Evolutionary conservation across 2,329 filamentous ascomycete species (phyloP), one percentile per base, ranked within the genome.

Genomic region (Colletotrichum chlorophyti): DNA sequence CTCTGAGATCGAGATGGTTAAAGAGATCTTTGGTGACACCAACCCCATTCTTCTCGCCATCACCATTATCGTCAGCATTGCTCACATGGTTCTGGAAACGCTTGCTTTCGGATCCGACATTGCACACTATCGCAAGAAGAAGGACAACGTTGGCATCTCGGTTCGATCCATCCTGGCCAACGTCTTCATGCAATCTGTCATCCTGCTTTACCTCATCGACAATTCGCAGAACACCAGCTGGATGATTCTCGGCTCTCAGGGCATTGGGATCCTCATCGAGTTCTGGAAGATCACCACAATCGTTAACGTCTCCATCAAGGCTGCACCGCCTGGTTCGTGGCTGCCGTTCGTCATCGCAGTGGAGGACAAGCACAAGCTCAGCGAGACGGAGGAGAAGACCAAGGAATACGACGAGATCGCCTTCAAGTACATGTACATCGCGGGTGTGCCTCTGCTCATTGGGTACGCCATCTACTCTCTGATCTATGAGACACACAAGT

Each of bases 81-180:
- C 95, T 34, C 95, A 99, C 77, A 93, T 97, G 83, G 80, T 99
- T 65, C 94, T 99, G 63, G 95, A 99, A 76, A 93, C 91, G 69
- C 84, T 99, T 29, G 95, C 95, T 2, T 99, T 99, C 79, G 97
- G 96, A 69, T 97, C 90, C 71, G 95, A 99, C 72, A 97, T 99
- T 72, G 87, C 93, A 45, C 95, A 99, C 76, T 99, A 95, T 86
- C 91, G 93, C 71, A 97, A 98, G 81, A 99, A 99, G 89, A 99
- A 99, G 82, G 96, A 98, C 78, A 95, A 97, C 58, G 91, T 99
- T 24, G 95, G 95, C 63, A 96, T 97, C 41, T 97, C 93, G 1
- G 90, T 99, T 60, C 92, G 95, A 55, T 96, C 94, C 27, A 99
- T 99, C 69, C 81, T 99, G 55, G 93, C 91, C 72, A 99, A 98